A percentile compares a stretch with the other conserved stretches of the same genome.
Evolutionary conservation across 768 basidiomycete species (phyloP).

Genomic region (Boletus rubroflammeus): DNA sequence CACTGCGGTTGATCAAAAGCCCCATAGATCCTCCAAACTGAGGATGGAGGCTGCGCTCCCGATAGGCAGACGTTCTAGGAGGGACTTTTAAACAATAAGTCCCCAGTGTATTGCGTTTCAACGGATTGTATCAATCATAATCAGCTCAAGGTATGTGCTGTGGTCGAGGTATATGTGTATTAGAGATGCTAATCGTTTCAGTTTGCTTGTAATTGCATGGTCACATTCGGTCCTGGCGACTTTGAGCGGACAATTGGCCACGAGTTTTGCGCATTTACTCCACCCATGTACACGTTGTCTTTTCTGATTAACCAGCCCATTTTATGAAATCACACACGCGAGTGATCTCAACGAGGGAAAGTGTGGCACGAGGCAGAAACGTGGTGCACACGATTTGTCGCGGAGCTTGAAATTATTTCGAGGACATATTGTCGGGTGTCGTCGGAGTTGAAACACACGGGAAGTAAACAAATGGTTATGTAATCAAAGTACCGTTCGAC

Average conservation of each 20-base stretch:
- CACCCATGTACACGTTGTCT: conserved; percentile 15
- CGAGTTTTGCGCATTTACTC: not conserved
- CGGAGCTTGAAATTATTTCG: conserved; percentile 12
- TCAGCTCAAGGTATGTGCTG: conserved; percentile 10
- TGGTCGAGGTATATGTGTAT: not conserved
- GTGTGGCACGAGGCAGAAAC: conserved; percentile 18
- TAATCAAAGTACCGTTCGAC: conserved; percentile 13
- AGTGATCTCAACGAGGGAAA: conserved; percentile 25
- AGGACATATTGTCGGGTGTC: not conserved
- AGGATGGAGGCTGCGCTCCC: conserved; percentile 1
- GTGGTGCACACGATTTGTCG: conserved; percentile 6
- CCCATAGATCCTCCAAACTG: conserved; percentile 14
- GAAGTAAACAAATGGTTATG: conserved; percentile 22
- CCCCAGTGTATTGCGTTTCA: conserved; percentile 11
- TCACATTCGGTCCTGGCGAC: conserved; percentile 13
- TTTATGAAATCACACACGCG: conserved; percentile 10
- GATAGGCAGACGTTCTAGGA: conserved; percentile 1
- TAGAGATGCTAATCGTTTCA: not conserved
- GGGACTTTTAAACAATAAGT: conserved; percentile 29
- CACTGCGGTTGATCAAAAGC: conserved; percentile 12
- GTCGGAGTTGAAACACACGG: conserved; percentile 17
- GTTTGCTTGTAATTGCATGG: conserved; percentile 13
- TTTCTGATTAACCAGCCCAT: not conserved
- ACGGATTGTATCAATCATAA: conserved; percentile 27
- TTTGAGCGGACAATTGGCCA: not conserved